Base-by-base conservation (phyloP, 1,284 basidiomycete genomes). In the Marasmius tenuissimus region DNA sequence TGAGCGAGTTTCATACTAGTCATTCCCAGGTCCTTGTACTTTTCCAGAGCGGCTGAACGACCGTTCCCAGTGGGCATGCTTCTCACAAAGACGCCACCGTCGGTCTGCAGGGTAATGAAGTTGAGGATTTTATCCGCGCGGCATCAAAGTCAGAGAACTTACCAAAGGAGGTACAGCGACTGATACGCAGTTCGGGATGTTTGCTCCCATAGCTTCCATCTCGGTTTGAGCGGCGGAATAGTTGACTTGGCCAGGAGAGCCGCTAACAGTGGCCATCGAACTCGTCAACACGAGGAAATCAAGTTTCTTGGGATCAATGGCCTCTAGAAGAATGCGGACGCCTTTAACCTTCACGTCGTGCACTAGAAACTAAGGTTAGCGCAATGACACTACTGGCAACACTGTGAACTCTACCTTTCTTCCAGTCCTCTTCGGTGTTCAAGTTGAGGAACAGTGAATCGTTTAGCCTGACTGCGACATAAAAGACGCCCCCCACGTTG, bases 381-480 rank as follows among this genome's bases (percentile, higher is more conserved):
- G 20, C 7, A 37, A n/a, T 37, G 33, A 35, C 9, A 38, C 9
- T 1, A 7, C 2, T 1, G 18, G 20, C 12, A 9, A n/a, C n/a
- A 38, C 12, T 4, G 34, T 16, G n/a, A 7, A 54, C 14, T 50
- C 39, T 51, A 66, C 66, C 66, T 58, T 40, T 62, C 39, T 59
- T 59, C 66, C 66, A 67, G 39, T 66, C 61, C 14, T 65, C 54
- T 22, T 58, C 59, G 6, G 63, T 52, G 2, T 20, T 63, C 33
- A 67, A 37, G 49, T 65, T 67, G 22, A 59, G 35, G 61, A 66
- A 66, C 5, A 65, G 52, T 16, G 54, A 37, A 55, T 68, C 66
- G 27, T 65, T 63, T 40, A 68, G 62, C 12, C 50, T 47, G 11
- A 63, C 66, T 48, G 66, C 56, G n/a, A 68, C 27, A 56, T 65